These are phyloP conservation scores for Leccinum variicolor DNA, from an alignment of 768 basidiomycete species.

Conservation along the genomic window DNA sequence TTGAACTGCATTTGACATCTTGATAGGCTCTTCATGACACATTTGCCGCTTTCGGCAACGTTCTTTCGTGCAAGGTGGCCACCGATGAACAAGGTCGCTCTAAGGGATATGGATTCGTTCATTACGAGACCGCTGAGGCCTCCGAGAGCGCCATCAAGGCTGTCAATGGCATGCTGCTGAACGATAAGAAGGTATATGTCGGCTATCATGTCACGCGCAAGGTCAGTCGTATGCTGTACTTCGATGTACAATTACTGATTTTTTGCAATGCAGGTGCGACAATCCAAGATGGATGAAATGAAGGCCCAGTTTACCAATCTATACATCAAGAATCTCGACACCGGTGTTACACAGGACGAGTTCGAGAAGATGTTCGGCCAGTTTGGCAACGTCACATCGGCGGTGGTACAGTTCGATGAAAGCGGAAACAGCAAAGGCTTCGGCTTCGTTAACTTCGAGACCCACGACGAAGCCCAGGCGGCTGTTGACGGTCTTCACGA, in stretches of 20 bases:
- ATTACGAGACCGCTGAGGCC: slow-evolving; percentile 97
- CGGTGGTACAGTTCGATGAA: slow-evolving; percentile 79
- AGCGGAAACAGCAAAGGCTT: slow-evolving; percentile 94
- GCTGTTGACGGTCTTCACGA: slow-evolving; percentile 93
- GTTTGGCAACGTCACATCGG: slow-evolving; percentile 86
- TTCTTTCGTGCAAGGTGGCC: slow-evolving; percentile 98
- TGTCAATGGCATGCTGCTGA: slow-evolving; percentile 98
- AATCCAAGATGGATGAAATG: slow-evolving; percentile 98
- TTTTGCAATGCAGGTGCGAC: slow-evolving; percentile 64
- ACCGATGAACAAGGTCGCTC: slow-evolving; percentile 93
- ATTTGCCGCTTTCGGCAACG: slow-evolving; percentile 98
- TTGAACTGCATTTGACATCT: background rate
- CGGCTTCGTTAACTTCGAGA: slow-evolving; percentile 96
- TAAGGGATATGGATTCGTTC: slow-evolving; percentile 98
- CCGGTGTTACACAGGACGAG: slow-evolving; percentile 79
- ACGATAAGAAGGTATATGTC: slow-evolving; percentile 99
- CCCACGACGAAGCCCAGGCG: slow-evolving; percentile 85
- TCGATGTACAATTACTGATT: background rate
- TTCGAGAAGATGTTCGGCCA: slow-evolving; percentile 76
- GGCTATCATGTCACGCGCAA: slow-evolving; percentile 97
- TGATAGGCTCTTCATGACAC: slow-evolving; percentile 95
- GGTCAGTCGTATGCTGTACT: slow-evolving; percentile 39
- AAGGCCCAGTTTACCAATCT: slow-evolving; percentile 97
- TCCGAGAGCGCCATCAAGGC: slow-evolving; percentile 96
- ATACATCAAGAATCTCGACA: slow-evolving; percentile 95